Evolutionary conservation across 208 protist genomes (phyloP).

Genomic region (Trypanosoma grayi): DNA sequence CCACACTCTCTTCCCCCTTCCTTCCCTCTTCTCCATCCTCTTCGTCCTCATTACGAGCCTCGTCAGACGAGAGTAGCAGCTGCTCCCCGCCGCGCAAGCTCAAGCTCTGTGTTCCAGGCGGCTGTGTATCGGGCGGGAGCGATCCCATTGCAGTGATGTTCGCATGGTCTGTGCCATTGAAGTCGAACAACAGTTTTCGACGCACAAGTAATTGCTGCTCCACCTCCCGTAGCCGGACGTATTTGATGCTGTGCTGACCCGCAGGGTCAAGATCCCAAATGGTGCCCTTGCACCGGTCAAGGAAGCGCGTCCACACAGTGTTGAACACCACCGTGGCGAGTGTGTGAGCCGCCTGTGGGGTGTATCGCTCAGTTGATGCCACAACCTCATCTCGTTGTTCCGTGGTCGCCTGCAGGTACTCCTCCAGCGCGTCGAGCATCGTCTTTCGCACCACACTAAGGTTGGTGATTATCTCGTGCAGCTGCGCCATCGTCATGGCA

Average conservation of each 20-base stretch:
- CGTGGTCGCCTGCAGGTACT: conserved; percentile 8
- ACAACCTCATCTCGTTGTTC: not conserved
- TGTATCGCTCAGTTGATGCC: conserved; percentile 14
- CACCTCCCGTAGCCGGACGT: conserved; percentile 47
- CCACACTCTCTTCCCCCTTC: conserved; percentile 29
- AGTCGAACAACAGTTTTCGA: conserved; percentile 64
- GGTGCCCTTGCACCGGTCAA: conserved; percentile 52
- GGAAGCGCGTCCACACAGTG: conserved; percentile 54
- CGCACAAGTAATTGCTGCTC: conserved; percentile 77
- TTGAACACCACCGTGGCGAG: conserved; percentile 41
- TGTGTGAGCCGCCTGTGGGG: conserved; percentile 32
- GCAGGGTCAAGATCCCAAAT: conserved; percentile 70
- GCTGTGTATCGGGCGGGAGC: not conserved
- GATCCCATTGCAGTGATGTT: conserved; percentile 29
- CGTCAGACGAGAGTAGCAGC: conserved; percentile 39
- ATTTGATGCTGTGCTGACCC: conserved; percentile 36
- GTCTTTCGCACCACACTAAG: conserved; percentile 39
- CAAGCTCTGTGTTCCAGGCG: conserved; percentile 2
- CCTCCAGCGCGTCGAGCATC: conserved; percentile 24
- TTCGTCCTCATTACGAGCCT: conserved; percentile 34
- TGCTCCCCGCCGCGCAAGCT: conserved; percentile 56
- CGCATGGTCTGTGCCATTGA: conserved; percentile 69
- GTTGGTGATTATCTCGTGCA: conserved; percentile 45
- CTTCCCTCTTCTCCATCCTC: conserved; percentile 28
- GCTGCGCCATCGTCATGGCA: conserved; percentile 16